Evolutionary conservation across 345 rosid genomes (phyloP), one percentile per base, ranked within the genome.

Genomic region (Noccaea caerulescens): DNA sequence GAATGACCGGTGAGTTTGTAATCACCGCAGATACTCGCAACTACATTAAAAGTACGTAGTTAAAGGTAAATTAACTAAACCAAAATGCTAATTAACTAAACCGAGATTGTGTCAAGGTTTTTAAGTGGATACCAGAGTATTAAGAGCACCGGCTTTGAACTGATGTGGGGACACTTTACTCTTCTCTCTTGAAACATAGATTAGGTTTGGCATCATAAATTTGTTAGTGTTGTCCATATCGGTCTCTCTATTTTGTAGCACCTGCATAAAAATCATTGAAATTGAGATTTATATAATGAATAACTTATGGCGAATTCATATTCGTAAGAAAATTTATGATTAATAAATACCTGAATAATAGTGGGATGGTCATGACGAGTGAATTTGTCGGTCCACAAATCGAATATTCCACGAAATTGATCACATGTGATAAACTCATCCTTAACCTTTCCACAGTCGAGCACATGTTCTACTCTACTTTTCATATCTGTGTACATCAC

Each of bases 61-160:
- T 36, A 7, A 36, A 7, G 2, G 8, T 27, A 36, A 37, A 23
- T 7, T 20, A 27, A 27, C 30, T 27, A 36, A 49, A 32, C 42
- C 13, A 13, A 44, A 62, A 58, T 41, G 20, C 10, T 25, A 62
- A 4, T 14, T 23, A 65, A 37, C 46, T 5, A 38, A 37, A 46
- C 8, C 27, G 30, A 58, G 23, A 50, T 20, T 9, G 6, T 27
- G 30, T 27, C 2, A 8, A 1, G 47, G 11, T 5, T 10, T 8
- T 27, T 27, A 27, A 20, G 49, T 46, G 4, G 25, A 30, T 82
- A 86, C 90, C 82, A 88, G 58, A 23, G 69, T 79, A 49, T 90
- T 90, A 16, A 90, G 87, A 69, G 96, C 93, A 44, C 96, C 93
- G 3, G 88, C 91, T 73, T 90, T 90, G 61, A 82, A 90, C 49